These are phyloP conservation scores for Cajanus cajan DNA, from an alignment of 306 rosid species.

Conservation along the genomic window DNA sequence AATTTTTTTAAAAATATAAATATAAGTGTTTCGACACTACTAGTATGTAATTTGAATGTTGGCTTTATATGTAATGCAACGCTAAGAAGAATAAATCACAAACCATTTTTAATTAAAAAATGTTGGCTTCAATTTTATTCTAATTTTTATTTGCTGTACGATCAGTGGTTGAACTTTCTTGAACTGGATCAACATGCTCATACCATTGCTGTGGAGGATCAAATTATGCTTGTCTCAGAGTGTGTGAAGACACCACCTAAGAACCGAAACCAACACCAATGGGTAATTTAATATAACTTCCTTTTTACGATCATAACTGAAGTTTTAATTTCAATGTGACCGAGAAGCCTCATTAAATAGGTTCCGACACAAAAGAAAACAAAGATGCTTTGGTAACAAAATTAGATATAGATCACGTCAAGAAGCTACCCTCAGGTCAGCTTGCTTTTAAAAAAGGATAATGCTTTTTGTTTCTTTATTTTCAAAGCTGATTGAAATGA, in stretches of 20 bases:
- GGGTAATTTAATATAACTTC: background rate
- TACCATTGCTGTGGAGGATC: background rate
- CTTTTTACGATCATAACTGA: no score
- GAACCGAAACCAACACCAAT: background rate
- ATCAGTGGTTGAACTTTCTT: background rate
- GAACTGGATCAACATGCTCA: background rate
- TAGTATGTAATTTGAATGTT: no score
- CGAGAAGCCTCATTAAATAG: constrained; percentile 80
- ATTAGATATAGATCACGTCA: constrained; percentile 84
- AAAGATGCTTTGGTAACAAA: constrained; percentile 83
- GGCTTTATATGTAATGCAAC: background rate
- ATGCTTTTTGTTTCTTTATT: no score
- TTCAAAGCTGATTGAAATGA: no score
- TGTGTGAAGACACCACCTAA: background rate
- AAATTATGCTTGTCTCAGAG: background rate
- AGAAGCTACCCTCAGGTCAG: constrained; percentile 87
- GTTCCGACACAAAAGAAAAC: constrained; percentile 86
- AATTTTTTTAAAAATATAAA: no score
- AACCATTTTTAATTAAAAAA: no score
- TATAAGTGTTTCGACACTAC: no score
- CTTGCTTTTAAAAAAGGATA: no score
- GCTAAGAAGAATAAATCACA: background rate
- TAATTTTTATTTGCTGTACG: no score
- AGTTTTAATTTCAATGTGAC: background rate
- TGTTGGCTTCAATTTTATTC: no score